Conservation (phyloP, 1,139 yeast species). For the Saccharomyces hybrid region DNA sequence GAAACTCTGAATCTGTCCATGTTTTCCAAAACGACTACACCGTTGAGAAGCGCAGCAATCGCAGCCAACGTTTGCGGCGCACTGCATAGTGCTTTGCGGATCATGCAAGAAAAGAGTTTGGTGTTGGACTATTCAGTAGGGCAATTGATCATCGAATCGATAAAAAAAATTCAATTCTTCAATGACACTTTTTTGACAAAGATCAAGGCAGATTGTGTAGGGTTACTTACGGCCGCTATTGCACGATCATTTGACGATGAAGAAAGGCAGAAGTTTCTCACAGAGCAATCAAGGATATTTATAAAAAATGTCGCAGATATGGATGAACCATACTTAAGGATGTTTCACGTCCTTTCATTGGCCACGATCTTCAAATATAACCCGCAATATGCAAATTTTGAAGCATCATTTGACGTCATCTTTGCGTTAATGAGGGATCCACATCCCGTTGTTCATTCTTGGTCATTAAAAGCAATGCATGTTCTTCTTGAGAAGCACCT, state of each 20-base stretch:
- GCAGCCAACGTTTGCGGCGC: slow-evolving; percentile 58
- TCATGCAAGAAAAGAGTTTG: slow-evolving; percentile 22
- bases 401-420: slow-evolving; percentile 48
- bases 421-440: slow-evolving; percentile 67
- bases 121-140: slow-evolving; percentile 42
- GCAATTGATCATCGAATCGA: slow-evolving; percentile 48
- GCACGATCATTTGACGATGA: slow-evolving; percentile 25
- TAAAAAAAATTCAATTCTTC: slow-evolving; percentile 41
- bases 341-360: slow-evolving; percentile 53
- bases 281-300: slow-evolving; percentile 46
- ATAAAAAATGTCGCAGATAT: slow-evolving; percentile 57
- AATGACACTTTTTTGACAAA: slow-evolving; percentile 35
- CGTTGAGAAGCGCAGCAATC: slow-evolving; percentile 44
- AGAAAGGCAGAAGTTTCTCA: slow-evolving; percentile 19
- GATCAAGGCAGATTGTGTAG: slow-evolving; percentile 62
- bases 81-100: slow-evolving; percentile 48
- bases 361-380: slow-evolving; percentile 51
- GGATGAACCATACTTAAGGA: slow-evolving; percentile 57
- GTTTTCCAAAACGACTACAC: slow-evolving; percentile 31
- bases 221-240: slow-evolving; percentile 42
- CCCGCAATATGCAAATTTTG: slow-evolving; percentile 38
- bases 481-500: slow-evolving; percentile 52
- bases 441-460: slow-evolving; percentile 72
- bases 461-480: slow-evolving; percentile 56
- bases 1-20: slow-evolving; percentile 66